A percentile compares a stretch with the other conserved stretches of the same genome.
Evolutionary conservation across 2,329 filamentous ascomycete species (phyloP).

Genomic region (Penicillium sp.): DNA sequence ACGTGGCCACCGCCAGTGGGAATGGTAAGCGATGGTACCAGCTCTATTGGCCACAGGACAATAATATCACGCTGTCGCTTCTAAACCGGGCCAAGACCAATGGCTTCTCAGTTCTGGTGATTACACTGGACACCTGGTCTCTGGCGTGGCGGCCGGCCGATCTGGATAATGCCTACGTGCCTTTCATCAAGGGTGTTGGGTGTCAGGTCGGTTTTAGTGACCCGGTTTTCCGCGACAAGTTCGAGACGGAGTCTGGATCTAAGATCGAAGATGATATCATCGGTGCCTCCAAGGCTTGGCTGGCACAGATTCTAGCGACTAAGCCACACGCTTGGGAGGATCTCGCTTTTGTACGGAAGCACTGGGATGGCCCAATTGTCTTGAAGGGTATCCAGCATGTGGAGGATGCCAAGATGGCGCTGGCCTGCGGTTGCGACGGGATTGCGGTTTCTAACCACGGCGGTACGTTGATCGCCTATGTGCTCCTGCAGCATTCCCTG

Average conservation of each 20-base stretch:
- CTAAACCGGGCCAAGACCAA: slow-evolving; percentile 57
- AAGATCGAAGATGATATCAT: slow-evolving; percentile 47
- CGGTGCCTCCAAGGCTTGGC: slow-evolving; percentile 53
- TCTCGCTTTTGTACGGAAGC: slow-evolving; percentile 52
- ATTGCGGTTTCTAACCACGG: slow-evolving; percentile 53
- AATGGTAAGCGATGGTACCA: slow-evolving; percentile 65
- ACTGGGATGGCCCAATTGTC: slow-evolving; percentile 62
- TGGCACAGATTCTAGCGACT: slow-evolving; percentile 50
- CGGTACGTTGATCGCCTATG: slow-evolving; percentile 27
- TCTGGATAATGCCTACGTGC: slow-evolving; percentile 53
- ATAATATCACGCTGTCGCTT: slow-evolving; percentile 62
- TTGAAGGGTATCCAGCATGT: slow-evolving; percentile 56
- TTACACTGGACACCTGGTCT: slow-evolving; percentile 68
- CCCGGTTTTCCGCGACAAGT: slow-evolving; percentile 59
- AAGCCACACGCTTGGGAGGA: slow-evolving; percentile 58
- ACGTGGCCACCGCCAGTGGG: slow-evolving; percentile 58
- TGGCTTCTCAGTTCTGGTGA: slow-evolving; percentile 63
- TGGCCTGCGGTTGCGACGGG: slow-evolving; percentile 46
- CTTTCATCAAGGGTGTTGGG: slow-evolving; percentile 58
- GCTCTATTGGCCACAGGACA: slow-evolving; percentile 66
- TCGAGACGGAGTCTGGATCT: slow-evolving; percentile 48
- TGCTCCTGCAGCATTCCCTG: not conserved
- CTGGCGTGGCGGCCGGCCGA: slow-evolving; percentile 65
- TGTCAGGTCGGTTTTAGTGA: slow-evolving; percentile 62
- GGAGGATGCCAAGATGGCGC: slow-evolving; percentile 46